Conservation (phyloP, 2,329 filamentous ascomycete species). For the Parastagonospora avenae region DNA sequence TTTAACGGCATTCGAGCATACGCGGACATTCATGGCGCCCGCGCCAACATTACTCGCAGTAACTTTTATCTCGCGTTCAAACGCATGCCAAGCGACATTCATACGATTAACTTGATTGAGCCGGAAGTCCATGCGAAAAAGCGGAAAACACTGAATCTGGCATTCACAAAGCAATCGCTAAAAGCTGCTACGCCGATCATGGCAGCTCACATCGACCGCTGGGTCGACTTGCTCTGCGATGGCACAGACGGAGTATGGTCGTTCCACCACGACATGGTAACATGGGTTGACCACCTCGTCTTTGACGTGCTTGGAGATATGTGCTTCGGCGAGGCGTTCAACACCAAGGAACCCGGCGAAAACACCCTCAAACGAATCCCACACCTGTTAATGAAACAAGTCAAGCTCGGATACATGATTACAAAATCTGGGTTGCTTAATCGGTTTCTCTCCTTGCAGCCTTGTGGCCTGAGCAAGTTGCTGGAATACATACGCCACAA, state of each 20-base stretch:
- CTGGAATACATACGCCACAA: no score
- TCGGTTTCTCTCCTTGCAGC: no score
- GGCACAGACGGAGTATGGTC: constrained; percentile 10
- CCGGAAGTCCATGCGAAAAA: constrained; percentile 12
- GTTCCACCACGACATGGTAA: constrained; percentile 6
- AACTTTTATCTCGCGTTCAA: constrained; percentile 15
- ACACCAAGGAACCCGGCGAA: constrained; percentile 33
- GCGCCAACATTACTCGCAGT: constrained; percentile 9
- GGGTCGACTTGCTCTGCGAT: constrained; percentile 8
- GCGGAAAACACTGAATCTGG: constrained; percentile 15
- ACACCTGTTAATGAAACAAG: no score
- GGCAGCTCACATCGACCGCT: constrained; percentile 18
- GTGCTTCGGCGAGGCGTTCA: constrained; percentile 41
- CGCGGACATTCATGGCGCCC: constrained; percentile 46
- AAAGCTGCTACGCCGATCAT: constrained; percentile 14
- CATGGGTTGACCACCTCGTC: constrained; percentile 37
- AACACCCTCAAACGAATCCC: constrained; percentile 17
- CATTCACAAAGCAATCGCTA: constrained; percentile 20
- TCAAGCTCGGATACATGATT: no score
- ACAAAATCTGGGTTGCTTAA: no score
- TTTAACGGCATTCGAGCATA: constrained; percentile 66
- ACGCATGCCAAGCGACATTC: constrained; percentile 12
- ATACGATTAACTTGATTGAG: constrained; percentile 13
- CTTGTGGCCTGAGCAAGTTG: no score
- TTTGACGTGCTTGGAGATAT: constrained; percentile 54